These are phyloP conservation scores for Dimargaris verticillata DNA, from an alignment of 192 early-diverging fungal species.

Conservation along the genomic window DNA sequence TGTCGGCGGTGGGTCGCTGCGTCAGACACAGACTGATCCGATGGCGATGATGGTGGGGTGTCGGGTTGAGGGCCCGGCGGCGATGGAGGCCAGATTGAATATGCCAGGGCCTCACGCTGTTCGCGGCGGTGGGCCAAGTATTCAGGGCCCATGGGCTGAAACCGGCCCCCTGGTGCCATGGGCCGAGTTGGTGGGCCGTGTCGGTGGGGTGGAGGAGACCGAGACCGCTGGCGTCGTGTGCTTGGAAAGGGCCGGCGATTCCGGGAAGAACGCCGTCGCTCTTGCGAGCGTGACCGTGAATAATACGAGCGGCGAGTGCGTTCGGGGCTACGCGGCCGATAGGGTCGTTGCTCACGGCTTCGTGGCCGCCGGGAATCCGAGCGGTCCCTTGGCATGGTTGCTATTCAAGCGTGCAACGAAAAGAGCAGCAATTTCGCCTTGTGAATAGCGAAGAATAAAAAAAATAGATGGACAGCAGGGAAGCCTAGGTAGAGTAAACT, in stretches of 20 bases:
- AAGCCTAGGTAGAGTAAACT: too few relatives aligned
- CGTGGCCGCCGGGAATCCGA: too few relatives aligned
- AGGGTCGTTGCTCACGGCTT: neutral
- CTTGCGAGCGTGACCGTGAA: neutral
- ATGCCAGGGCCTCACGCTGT: slow-evolving; percentile 22
- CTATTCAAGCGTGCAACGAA: too few relatives aligned
- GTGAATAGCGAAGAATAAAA: too few relatives aligned
- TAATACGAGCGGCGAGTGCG: neutral
- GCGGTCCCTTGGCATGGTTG: too few relatives aligned
- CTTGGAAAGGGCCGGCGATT: neutral
- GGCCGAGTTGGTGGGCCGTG: neutral
- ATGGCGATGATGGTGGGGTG: slow-evolving; percentile 11
- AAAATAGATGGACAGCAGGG: too few relatives aligned
- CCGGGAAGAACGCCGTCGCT: neutral
- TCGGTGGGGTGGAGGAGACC: neutral
- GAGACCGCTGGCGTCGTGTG: neutral
- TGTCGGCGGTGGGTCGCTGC: too few relatives aligned
- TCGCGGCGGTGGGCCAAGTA: slow-evolving; percentile 20
- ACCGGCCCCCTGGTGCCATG: neutral
- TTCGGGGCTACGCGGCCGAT: neutral
- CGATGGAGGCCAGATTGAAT: slow-evolving; percentile 38
- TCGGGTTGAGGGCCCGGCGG: slow-evolving; percentile 13
- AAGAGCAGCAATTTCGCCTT: too few relatives aligned
- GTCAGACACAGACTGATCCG: too few relatives aligned
- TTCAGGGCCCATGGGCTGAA: slow-evolving; percentile 9